These are phyloP conservation scores for Blastocrithidia nonstop DNA, from an alignment of 208 protist genomes.

Conservation along the genomic window DNA sequence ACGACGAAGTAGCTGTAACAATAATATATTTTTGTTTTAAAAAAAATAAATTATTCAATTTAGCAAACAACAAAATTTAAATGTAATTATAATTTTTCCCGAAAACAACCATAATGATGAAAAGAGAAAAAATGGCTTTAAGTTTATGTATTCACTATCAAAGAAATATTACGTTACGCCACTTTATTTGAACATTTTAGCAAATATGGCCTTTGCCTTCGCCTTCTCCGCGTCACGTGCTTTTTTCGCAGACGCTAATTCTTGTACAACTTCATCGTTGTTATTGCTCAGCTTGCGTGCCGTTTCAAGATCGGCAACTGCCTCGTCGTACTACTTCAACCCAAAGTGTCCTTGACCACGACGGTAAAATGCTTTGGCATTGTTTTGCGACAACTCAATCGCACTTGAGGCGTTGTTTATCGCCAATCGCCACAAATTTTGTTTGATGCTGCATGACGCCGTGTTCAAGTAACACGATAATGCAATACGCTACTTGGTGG, in stretches of 20 bases:
- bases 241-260: constrained; percentile 17
- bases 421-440: constrained; percentile 36
- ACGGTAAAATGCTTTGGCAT: constrained; percentile 55
- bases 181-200: constrained; percentile 65
- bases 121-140: too few relatives aligned
- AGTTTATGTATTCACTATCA: too few relatives aligned
- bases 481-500: constrained; percentile 26
- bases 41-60: too few relatives aligned
- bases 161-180: too few relatives aligned
- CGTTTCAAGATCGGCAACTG: constrained; percentile 25
- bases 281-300: constrained; percentile 17
- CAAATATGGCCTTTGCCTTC: constrained; percentile 50
- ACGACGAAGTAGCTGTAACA: too few relatives aligned
- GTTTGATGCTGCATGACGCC: constrained; percentile 50
- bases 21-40: too few relatives aligned
- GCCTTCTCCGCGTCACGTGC: constrained; percentile 18
- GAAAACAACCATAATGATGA: too few relatives aligned
- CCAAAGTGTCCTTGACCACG: constrained; percentile 35
- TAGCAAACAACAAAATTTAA: too few relatives aligned
- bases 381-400: constrained; percentile 23
- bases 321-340: constrained; percentile 34
- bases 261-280: constrained; percentile 26
- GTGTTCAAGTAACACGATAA: constrained; percentile 76
- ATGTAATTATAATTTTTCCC: too few relatives aligned
- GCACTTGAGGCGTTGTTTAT: constrained; percentile 54